These are phyloP conservation scores for Neopestalotiopsis sp. DNA, from an alignment of 2,329 filamentous ascomycete genomes.

Conservation along the genomic window DNA sequence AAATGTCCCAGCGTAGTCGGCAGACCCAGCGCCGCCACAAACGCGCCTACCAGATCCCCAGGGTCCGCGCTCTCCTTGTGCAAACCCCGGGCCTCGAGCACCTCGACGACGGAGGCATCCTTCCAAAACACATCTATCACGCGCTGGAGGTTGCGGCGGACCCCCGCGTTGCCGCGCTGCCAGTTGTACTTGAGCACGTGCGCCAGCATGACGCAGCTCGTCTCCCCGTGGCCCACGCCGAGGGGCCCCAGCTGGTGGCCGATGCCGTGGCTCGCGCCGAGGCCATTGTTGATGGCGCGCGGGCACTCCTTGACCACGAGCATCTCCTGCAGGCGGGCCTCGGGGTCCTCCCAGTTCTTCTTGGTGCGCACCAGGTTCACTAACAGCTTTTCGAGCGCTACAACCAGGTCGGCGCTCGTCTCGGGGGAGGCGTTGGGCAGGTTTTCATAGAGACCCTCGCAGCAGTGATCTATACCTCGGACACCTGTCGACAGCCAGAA, in stretches of 20 bases:
- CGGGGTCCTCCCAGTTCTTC: constrained; percentile 24
- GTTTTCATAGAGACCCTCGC: constrained; percentile 23
- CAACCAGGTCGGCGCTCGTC: constrained; percentile 5
- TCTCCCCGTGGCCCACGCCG: constrained; percentile 29
- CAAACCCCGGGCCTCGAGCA: constrained; percentile 17
- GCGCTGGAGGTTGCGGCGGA: constrained; percentile 15
- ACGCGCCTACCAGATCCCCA: constrained; percentile 19
- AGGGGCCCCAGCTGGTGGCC: constrained; percentile 29
- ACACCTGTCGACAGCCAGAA: constrained; percentile 29
- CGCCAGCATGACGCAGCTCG: constrained; percentile 27
- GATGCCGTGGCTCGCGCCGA: constrained; percentile 29
- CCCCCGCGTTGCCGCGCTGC: constrained; percentile 22
- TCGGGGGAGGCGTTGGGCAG: constrained; percentile 11
- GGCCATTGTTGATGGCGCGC: constrained; percentile 14
- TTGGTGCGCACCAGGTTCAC: constrained; percentile 23
- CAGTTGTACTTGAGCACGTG: constrained; percentile 24
- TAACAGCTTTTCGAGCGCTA: constrained; percentile 20
- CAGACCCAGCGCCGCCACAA: constrained; percentile 25
- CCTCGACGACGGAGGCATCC: constrained; percentile 16
- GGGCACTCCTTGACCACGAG: constrained; percentile 18
- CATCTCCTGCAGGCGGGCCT: constrained; percentile 24
- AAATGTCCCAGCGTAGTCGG: constrained; percentile 24
- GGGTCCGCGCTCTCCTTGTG: constrained; percentile 19
- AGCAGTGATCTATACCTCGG: constrained; percentile 28
- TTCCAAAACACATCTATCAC: constrained; percentile 18